These are phyloP conservation scores for Xylaria curta DNA, from an alignment of 495 filamentous ascomycete genomes.

Conservation along the genomic window DNA sequence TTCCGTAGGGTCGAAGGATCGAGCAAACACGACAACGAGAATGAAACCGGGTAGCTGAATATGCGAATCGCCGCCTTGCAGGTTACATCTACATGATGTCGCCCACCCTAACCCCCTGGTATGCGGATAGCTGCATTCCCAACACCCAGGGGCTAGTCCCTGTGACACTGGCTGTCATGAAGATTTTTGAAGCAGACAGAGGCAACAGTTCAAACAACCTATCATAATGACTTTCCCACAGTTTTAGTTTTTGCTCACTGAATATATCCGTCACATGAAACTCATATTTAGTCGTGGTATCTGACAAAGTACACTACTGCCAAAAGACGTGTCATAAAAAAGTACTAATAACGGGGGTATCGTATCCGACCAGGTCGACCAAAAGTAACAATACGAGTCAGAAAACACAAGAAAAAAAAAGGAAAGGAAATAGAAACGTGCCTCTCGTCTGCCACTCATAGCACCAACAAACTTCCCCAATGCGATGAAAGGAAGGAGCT, in stretches of 20 bases:
- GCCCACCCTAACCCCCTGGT: too few relatives aligned
- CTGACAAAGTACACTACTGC: background rate
- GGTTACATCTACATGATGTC: too few relatives aligned
- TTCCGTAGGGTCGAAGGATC: too few relatives aligned
- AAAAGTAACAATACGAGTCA: constrained; percentile 1
- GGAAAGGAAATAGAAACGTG: background rate
- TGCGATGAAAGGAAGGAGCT: background rate
- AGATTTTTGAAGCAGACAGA: background rate
- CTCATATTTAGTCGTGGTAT: constrained; percentile 4
- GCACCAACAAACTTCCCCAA: background rate
- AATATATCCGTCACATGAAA: background rate
- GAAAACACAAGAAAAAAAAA: background rate
- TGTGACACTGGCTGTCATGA: background rate
- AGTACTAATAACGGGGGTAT: constrained; percentile 25
- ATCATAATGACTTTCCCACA: background rate
- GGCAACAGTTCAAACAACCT: background rate
- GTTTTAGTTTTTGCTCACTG: background rate
- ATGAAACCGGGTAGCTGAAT: too few relatives aligned
- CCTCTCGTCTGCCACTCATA: background rate
- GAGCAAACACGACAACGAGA: too few relatives aligned
- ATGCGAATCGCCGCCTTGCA: too few relatives aligned
- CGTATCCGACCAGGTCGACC: constrained; percentile 23
- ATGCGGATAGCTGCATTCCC: too few relatives aligned
- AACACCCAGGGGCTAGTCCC: too few relatives aligned
- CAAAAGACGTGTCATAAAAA: background rate